phyloP scores from a whole-genome alignment of 2,329 filamentous ascomycete genomes.

The Fusarium ramigenum region DNA sequence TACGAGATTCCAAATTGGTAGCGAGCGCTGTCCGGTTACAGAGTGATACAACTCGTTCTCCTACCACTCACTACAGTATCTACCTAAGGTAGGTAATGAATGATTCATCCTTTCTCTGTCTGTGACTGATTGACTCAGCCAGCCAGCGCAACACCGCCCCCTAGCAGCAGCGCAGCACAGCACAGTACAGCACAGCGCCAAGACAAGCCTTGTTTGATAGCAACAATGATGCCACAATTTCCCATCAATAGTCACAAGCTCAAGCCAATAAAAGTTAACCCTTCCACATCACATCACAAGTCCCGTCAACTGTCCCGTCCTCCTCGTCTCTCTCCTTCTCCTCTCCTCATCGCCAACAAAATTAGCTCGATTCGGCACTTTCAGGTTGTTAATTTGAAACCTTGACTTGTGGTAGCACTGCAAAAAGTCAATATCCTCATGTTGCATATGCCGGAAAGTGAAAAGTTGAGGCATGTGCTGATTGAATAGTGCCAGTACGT shows the following conservation, averaged over 20 bases:
- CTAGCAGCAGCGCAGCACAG: constrained; percentile 29
- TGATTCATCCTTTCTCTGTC: constrained; percentile 17
- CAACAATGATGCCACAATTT: constrained; percentile 38
- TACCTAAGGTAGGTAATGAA: no score
- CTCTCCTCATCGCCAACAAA: not conserved
- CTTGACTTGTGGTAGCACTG: not conserved
- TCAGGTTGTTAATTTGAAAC: constrained; percentile 2
- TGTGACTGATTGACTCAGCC: constrained; percentile 23
- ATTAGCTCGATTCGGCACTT: not conserved
- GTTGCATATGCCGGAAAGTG: constrained; percentile 12
- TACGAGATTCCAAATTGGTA: constrained; percentile 6
- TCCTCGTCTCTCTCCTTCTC: not conserved
- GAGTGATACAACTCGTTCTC: constrained; percentile 17
- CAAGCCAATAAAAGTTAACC: constrained; percentile 9
- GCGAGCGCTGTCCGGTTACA: not conserved
- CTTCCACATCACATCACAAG: constrained; percentile 5
- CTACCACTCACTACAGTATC: constrained; percentile 36
- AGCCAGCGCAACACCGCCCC: constrained; percentile 23
- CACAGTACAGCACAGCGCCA: constrained; percentile 31
- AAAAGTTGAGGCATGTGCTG: constrained; percentile 32
- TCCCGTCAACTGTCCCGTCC: not conserved
- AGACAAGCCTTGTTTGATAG: constrained; percentile 30
- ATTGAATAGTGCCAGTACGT: constrained; percentile 28
- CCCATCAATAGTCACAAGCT: constrained; percentile 28
- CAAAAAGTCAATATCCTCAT: constrained; percentile 5